Evolutionary conservation across 1,284 basidiomycete genomes (phyloP).

Genomic region (Neolentinus lepideus): DNA sequence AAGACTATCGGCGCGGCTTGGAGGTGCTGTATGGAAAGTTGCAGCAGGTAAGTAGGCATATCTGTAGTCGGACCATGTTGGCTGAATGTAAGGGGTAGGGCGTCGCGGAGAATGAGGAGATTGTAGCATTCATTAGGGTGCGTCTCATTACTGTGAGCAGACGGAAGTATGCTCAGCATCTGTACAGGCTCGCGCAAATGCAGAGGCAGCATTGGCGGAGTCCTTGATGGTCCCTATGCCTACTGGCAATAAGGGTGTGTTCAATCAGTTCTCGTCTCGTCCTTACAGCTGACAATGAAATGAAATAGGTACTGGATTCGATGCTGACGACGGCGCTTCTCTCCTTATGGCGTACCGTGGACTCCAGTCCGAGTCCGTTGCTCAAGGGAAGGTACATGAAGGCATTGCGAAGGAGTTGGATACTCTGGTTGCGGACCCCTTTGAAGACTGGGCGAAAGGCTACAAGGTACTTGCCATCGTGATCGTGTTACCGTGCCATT

Average conservation of each 20-base stretch:
- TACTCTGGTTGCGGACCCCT: conserved; percentile 65
- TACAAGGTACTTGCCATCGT: conserved; percentile 46
- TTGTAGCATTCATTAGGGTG: conserved; percentile 77
- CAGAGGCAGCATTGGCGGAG: conserved; percentile 55
- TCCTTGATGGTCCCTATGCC: conserved; percentile 47
- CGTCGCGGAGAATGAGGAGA: conserved; percentile 72
- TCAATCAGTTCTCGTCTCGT: conserved; percentile 1
- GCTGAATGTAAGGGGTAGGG: conserved; percentile 39
- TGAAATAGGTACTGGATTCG: conserved; percentile 53
- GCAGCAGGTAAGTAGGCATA: conserved; percentile 51
- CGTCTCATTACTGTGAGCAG: conserved; percentile 16
- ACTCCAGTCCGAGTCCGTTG: conserved; percentile 59
- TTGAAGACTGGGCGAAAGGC: conserved; percentile 61
- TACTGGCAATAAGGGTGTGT: conserved; percentile 44
- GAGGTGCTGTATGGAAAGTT: conserved; percentile 73
- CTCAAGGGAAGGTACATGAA: conserved; percentile 62
- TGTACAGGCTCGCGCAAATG: conserved; percentile 52
- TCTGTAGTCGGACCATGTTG: conserved; percentile 4
- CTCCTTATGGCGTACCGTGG: conserved; percentile 73
- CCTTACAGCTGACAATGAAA: conserved; percentile 6
- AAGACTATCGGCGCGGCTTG: conserved; percentile 79
- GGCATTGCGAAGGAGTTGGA: conserved; percentile 61
- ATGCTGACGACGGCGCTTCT: conserved; percentile 73
- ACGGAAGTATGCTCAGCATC: conserved; percentile 8
- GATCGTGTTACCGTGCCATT: neutral